A percentile compares a stretch with the other conserved stretches of the same genome.
These are phyloP conservation scores for Hyphopichia fennica DNA, from an alignment of 1,139 yeast species.

Conservation along the genomic window DNA sequence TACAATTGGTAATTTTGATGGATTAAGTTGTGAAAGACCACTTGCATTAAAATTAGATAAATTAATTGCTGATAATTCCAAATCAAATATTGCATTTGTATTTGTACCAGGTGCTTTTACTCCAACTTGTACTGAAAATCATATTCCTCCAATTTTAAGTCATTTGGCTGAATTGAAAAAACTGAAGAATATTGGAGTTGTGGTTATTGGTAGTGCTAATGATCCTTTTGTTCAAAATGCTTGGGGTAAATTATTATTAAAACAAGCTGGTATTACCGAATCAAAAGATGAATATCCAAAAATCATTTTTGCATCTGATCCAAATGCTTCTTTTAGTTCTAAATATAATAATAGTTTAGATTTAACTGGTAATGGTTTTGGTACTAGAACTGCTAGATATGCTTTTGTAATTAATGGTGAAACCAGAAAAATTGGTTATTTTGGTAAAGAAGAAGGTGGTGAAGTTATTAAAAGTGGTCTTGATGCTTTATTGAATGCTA, in stretches of 20 bases:
- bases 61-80: constrained; percentile 26
- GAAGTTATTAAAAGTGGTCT: constrained; percentile 26
- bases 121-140: constrained; percentile 81
- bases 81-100: constrained; percentile 59
- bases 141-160: constrained; percentile 72
- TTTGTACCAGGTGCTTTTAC: constrained; percentile 93
- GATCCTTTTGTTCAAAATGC: constrained; percentile 81
- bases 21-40: constrained; percentile 51
- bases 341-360: constrained; percentile 39
- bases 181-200: constrained; percentile 67
- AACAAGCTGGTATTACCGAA: constrained; percentile 12
- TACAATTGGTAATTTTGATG: constrained; percentile 35
- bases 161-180: constrained; percentile 49
- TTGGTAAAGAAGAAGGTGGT: constrained; percentile 27
- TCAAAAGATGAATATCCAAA: constrained; percentile 43
- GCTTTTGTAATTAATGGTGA: constrained; percentile 61
- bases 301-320: constrained; percentile 73
- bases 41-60: constrained; percentile 20
- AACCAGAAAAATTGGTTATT: constrained; percentile 13
- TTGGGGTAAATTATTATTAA: constrained; percentile 75
- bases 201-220: constrained; percentile 74
- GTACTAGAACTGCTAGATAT: constrained; percentile 69
- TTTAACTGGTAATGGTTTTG: constrained; percentile 57
- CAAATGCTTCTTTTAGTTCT: constrained; percentile 65
- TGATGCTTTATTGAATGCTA: constrained; percentile 18